Evolutionary conservation across 2,329 filamentous ascomycete species (phyloP), one percentile per base, ranked within the genome.

Genomic region (Metarhizium humberi): DNA sequence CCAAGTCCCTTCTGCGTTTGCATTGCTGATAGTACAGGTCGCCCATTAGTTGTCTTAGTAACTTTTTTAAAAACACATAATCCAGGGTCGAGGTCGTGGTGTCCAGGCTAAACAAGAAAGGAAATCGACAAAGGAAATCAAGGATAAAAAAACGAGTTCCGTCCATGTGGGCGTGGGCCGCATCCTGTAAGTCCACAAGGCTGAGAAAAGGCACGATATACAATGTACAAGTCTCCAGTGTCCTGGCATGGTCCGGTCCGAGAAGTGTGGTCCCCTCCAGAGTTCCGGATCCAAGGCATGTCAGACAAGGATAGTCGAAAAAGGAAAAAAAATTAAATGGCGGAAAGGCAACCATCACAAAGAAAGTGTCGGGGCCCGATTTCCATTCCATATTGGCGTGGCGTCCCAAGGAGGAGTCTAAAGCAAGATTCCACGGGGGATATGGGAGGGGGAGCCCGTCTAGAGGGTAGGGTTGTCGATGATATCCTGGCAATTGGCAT

Each of bases 401-500:
- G 32, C 32, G 10, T 34, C 32, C 32, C 32, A 34, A 11, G 32
- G 32, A 34, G 32, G 32, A 11, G 3, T 34, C 25, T 25, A 25
- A 11, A 34, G 5, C 10, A 7, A 7, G 6, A 11, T 34, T 34
- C 32, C 32, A 34, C 3, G 25, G 6, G 6, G 7, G 32, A 34
- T 11, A 34, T 34, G 32, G 32, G 32, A n/a, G 7, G 4, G n/a
- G 6, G 8, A 25, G 25, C 25, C 13, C 30, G 6, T 20, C 66
- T 79, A 85, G 65, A 75, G 71, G 62, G 77, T 78, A 45, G 84
- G 84, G 65, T 78, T 76, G 62, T 74, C 74, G 58, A 97, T 77
- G 63, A 97, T 92, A 32, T 92, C 88, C 66, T 95, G 90, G 74
- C 91, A 96, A 78, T 97, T 96, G 71, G 89, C 90, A 66, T 96